Percentiles rank a stretch among this genome's conserved stretches.
Evolutionary conservation across 1,139 yeast genomes (phyloP).

Genomic region (Suhomyces bolitotheri): DNA sequence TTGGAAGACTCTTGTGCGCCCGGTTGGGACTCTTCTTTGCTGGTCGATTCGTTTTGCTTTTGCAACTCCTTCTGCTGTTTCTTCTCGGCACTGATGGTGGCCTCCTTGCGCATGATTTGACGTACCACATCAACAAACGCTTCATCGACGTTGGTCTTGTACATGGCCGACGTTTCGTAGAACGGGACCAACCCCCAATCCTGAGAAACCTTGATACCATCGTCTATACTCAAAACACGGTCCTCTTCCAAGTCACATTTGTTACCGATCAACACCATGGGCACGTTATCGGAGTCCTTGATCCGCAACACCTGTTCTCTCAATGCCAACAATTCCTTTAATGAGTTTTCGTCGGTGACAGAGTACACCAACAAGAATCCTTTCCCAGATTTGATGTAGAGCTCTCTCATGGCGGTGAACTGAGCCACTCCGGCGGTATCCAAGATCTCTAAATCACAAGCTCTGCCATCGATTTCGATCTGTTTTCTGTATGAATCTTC

Average conservation of each 20-base stretch:
- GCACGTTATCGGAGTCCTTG: conserved; percentile 75
- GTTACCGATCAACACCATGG: conserved; percentile 87
- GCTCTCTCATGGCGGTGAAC: conserved; percentile 59
- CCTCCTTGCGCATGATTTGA: conserved; percentile 76
- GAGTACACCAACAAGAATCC: conserved; percentile 72
- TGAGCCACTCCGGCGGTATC: conserved; percentile 57
- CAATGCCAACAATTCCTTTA: conserved; percentile 77
- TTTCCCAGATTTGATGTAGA: conserved; percentile 55
- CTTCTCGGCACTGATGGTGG: conserved; percentile 49
- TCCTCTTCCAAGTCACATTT: conserved; percentile 79
- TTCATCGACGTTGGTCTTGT: conserved; percentile 85
- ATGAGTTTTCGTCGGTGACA: conserved; percentile 83
- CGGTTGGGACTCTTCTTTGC: conserved; percentile 6
- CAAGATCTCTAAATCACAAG: conserved; percentile 73
- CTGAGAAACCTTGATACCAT: conserved; percentile 79
- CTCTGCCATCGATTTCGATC: conserved; percentile 87
- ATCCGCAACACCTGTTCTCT: conserved; percentile 88
- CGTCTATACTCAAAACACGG: conserved; percentile 74
- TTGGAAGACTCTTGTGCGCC: conserved; percentile 4
- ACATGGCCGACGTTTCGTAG: conserved; percentile 92
- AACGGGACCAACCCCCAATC: conserved; percentile 89
- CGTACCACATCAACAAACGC: conserved; percentile 89
- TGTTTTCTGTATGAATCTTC: conserved; percentile 86
- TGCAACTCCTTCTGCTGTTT: conserved; percentile 46
- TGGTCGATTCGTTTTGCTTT: conserved; percentile 24